These are phyloP conservation scores for Clitocybe nebularis DNA, from an alignment of 1,284 basidiomycete genomes.

Conservation along the genomic window DNA sequence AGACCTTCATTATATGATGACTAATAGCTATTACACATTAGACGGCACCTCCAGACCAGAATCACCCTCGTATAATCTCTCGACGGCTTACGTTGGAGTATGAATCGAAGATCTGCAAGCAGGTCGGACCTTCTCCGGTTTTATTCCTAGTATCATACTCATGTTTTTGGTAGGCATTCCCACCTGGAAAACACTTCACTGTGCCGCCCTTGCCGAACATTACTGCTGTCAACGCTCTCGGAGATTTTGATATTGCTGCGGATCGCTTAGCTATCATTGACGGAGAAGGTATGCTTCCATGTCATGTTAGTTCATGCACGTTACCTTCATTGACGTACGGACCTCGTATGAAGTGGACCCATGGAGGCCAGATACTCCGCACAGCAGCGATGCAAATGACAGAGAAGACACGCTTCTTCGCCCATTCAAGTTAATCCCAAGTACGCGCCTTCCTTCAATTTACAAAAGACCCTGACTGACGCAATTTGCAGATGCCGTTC, in stretches of 20 bases:
- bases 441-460: conserved; percentile 36
- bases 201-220: conserved; percentile 77
- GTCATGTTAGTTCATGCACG: background rate
- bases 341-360: conserved; percentile 64
- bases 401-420: conserved; percentile 68
- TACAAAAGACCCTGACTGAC: background rate
- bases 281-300: conserved; percentile 56
- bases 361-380: conserved; percentile 86
- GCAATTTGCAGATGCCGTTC: conserved; percentile 62
- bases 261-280: conserved; percentile 86
- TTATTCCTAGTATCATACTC: background rate
- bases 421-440: conserved; percentile 89
- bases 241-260: conserved; percentile 71
- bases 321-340: background rate
- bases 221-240: conserved; percentile 74
- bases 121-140: conserved; percentile 33
- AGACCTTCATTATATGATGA: conserved; percentile 9
- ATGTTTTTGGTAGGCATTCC: conserved; percentile 61
- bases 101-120: conserved; percentile 76
- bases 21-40: conserved; percentile 29
- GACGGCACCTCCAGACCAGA: conserved; percentile 64
- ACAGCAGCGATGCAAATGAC: conserved; percentile 71
- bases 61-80: conserved; percentile 72
- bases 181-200: conserved; percentile 69
- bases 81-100: conserved; percentile 73